Percentiles rank a stretch among this genome's conserved stretches.
These are phyloP conservation scores for Penicillium steckii DNA, from an alignment of 495 filamentous ascomycete genomes.

Conservation along the genomic window DNA sequence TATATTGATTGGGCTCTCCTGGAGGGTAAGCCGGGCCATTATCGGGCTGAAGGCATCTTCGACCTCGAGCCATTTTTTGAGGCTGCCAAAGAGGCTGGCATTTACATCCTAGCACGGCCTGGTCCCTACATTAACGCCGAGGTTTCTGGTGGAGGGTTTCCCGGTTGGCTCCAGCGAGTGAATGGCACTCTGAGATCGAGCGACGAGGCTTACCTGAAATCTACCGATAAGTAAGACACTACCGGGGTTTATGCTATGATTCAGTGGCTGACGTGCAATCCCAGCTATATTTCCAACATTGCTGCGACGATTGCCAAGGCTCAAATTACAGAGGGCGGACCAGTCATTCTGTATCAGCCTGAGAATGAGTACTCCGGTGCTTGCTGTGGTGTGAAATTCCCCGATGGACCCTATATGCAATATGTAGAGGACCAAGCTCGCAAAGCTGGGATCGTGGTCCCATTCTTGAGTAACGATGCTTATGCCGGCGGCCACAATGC, in stretches of 20 bases:
- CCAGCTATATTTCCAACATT: conserved; percentile 44
- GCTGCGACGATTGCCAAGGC: conserved; percentile 64
- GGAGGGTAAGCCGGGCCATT: conserved; percentile 69
- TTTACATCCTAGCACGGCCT: conserved; percentile 75
- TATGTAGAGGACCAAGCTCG: conserved; percentile 67
- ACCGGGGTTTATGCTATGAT: not conserved
- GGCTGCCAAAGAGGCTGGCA: conserved; percentile 63
- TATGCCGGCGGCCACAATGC: conserved; percentile 56
- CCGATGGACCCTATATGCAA: conserved; percentile 64
- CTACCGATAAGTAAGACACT: conserved; percentile 55
- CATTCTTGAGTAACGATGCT: conserved; percentile 76
- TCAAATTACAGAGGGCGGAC: conserved; percentile 78
- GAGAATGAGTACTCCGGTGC: conserved; percentile 71
- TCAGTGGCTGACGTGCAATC: not conserved
- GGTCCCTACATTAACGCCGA: conserved; percentile 71
- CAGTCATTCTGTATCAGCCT: conserved; percentile 73
- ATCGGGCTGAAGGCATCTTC: conserved; percentile 68
- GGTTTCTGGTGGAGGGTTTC: conserved; percentile 60
- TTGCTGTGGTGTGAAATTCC: conserved; percentile 43
- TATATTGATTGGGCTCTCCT: conserved; percentile 79
- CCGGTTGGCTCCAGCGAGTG: conserved; percentile 64
- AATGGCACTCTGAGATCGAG: conserved; percentile 59
- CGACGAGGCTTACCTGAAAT: conserved; percentile 58
- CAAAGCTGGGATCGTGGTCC: conserved; percentile 68
- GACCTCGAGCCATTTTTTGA: conserved; percentile 69